Conservation (phyloP, 2,329 filamentous ascomycete genomes). For the Neocatenulostroma microsporum region DNA sequence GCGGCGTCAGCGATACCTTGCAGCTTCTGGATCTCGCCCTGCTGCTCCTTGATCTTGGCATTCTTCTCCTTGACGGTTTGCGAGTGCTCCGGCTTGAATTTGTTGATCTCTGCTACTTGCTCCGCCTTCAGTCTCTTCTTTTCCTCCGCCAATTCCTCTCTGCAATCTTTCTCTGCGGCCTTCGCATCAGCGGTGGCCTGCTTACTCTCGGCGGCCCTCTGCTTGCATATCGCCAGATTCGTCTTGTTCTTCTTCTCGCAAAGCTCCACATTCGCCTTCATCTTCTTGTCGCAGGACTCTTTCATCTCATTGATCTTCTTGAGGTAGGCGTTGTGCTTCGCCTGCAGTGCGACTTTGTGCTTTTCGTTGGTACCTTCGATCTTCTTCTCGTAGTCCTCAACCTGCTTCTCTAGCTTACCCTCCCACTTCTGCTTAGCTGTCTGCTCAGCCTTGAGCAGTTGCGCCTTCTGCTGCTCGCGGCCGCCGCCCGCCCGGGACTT, state of each 20-base stretch:
- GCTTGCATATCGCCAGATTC: conserved; percentile 2
- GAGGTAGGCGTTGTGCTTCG: neutral
- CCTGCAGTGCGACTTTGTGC: conserved; percentile 1
- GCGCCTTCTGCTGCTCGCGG: neutral
- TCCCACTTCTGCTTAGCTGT: neutral
- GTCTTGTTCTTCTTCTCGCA: conserved; percentile 3
- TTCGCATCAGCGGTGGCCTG: conserved; percentile 2
- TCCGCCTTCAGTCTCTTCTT: conserved; percentile 7
- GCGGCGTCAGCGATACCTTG: conserved; percentile 1
- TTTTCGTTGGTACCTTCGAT: neutral
- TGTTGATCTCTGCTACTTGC: conserved; percentile 9
- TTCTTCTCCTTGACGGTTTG: conserved; percentile 10
- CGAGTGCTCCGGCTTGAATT: conserved; percentile 9
- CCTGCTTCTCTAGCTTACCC: neutral
- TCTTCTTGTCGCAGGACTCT: neutral
- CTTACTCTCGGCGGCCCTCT: neutral
- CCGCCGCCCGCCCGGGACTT: conserved; percentile 1
- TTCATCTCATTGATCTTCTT: conserved; percentile 5
- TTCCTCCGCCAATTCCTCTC: conserved; percentile 2
- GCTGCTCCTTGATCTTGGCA: conserved; percentile 4
- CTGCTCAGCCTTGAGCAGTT: neutral
- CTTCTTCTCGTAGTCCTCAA: conserved; percentile 5
- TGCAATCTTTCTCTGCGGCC: neutral
- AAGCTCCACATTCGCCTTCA: neutral
- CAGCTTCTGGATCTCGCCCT: conserved; percentile 5